Evolutionary conservation across 345 rosid species (phyloP), one percentile per base, ranked within the genome.

Genomic region (Populus deltoides): DNA sequence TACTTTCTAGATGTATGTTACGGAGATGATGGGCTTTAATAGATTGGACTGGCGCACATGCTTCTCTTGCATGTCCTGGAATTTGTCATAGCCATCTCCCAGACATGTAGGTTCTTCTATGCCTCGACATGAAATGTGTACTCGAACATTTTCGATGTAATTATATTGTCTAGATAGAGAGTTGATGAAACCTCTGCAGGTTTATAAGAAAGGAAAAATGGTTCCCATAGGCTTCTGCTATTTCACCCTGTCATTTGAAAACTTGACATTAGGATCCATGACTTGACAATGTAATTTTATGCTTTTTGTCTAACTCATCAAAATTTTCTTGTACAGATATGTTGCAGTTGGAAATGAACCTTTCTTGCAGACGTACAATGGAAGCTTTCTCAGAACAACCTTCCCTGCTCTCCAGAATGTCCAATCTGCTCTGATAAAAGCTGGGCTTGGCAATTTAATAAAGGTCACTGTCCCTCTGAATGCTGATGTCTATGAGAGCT

Each of bases 271-370:
- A 29, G 24, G 24, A 38, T 59, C 27, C 16, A 6, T 27, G 36
- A 45, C 22, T 35, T 7, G 55, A n/a, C 66, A 22, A 31, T 33
- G 11, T 53, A 33, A 65, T 45, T 35, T 17, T 51, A 8, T 36
- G 0, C 8, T 47, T 7, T 4, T 18, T 29, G 29, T 45, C 8
- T 2, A 33, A 62, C 41, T 51, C 29, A 9, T 27, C 36, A 8
- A 63, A 7, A 25, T 15, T 7, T 61, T 24, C 79, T 72, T 75
- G 68, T 39, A 38, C 75, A 94, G 98, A 87, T 81, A 84, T 36
- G 97, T 94, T 59, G 98, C 97, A 0, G 94, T 97, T 72, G 99
- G 92, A 22, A 97, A 94, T 61, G 99, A 97, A 71, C 98, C 98
- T 27, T 91, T 97, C 77, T 88, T 97, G 33, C 85, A 85, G 62